phyloP scores from a whole-genome alignment of 2,329 filamentous ascomycete species.

The Penicillium sp. region DNA sequence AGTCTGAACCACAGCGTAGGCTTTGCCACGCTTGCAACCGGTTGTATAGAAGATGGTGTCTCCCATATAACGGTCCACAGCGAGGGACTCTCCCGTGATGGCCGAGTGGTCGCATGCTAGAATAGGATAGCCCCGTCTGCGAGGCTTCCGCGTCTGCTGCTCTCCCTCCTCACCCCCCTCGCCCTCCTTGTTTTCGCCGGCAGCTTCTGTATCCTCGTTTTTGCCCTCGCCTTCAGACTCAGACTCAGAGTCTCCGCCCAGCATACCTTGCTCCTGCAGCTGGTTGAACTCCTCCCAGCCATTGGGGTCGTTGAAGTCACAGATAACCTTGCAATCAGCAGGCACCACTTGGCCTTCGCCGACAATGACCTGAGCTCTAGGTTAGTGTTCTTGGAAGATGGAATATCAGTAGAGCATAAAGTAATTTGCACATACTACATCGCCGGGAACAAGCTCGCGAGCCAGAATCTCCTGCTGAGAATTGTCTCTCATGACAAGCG shows the following conservation, averaged over 20 bases:
- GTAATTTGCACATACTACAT: conserved; percentile 68
- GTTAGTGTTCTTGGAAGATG: no score
- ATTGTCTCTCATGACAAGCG: conserved; percentile 65
- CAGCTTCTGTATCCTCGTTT: conserved; percentile 51
- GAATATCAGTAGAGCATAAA: no score
- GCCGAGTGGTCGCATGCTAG: conserved; percentile 74
- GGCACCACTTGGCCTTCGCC: conserved; percentile 70
- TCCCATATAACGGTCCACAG: conserved; percentile 66
- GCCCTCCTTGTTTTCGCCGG: conserved; percentile 15
- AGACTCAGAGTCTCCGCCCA: conserved; percentile 49
- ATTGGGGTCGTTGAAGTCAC: conserved; percentile 65
- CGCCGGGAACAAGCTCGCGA: conserved; percentile 71
- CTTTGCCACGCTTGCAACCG: conserved; percentile 76
- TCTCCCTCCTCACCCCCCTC: conserved; percentile 12
- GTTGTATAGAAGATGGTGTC: conserved; percentile 75
- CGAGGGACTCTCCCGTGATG: conserved; percentile 76
- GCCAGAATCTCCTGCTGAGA: conserved; percentile 64
- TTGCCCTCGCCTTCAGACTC: conserved; percentile 55
- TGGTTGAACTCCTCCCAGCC: conserved; percentile 66
- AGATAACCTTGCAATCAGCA: conserved; percentile 68
- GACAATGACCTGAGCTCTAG: conserved; percentile 62
- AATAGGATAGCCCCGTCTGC: conserved; percentile 58
- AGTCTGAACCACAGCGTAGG: conserved; percentile 66
- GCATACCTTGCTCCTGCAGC: conserved; percentile 61
- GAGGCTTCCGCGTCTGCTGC: conserved; percentile 12